phyloP scores from a whole-genome alignment of 169 alveolate genomes.

The Cystoisospora suis region DNA sequence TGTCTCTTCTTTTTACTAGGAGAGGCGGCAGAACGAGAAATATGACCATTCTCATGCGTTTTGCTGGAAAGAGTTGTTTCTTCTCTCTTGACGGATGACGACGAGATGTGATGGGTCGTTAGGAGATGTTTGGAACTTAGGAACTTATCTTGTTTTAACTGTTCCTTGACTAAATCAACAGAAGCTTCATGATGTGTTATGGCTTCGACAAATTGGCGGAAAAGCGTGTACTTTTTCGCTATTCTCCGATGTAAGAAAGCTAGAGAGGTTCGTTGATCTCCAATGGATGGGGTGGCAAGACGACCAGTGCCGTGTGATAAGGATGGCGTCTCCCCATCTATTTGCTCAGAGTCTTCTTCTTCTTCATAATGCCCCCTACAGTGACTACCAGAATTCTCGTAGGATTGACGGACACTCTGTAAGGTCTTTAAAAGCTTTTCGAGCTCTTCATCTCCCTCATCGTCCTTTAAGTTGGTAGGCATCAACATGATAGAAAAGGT shows the following conservation, averaged over 20 bases:
- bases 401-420: neutral
- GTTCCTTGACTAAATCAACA: neutral
- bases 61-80: neutral
- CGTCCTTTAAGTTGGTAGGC: neutral
- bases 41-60: neutral
- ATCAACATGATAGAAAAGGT: neutral
- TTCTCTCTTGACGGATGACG: neutral
- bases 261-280: neutral
- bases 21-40: neutral
- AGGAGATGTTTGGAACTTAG: neutral
- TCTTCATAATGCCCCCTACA: no score
- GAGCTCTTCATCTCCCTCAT: neutral
- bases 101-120: neutral
- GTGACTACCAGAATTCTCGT: no score
- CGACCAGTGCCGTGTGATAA: neutral
- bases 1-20: neutral
- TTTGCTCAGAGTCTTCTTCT: no score
- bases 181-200: conserved; percentile 25
- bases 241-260: conserved; percentile 22
- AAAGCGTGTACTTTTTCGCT: neutral
- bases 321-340: no score
- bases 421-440: neutral
- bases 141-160: neutral
- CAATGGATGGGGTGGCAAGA: neutral
- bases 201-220: conserved; percentile 20